phyloP scores from a whole-genome alignment of 1,284 basidiomycete genomes.

The Ustilago tritici region DNA sequence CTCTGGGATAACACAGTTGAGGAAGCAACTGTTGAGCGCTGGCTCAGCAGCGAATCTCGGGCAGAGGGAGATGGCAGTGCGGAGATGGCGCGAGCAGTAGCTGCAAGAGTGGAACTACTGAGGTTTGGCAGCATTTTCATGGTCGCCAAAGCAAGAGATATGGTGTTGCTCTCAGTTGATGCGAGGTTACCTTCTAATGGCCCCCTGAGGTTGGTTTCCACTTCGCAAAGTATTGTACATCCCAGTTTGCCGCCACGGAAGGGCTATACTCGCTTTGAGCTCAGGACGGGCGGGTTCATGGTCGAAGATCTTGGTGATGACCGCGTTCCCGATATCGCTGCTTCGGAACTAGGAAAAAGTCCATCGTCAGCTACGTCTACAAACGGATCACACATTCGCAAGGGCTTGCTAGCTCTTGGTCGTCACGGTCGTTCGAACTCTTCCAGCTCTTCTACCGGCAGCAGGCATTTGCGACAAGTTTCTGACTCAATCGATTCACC shows the following conservation, averaged over 20 bases:
- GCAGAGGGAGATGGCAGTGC: background rate
- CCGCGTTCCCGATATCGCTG: slow-evolving; percentile 25
- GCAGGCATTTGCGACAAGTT: slow-evolving; percentile 17
- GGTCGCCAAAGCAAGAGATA: slow-evolving; percentile 62
- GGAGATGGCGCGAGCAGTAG: slow-evolving; percentile 26
- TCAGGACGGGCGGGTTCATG: slow-evolving; percentile 61
- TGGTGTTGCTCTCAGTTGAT: slow-evolving; percentile 59
- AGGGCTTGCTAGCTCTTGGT: slow-evolving; percentile 34
- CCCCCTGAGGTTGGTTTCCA: slow-evolving; percentile 53
- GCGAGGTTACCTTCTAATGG: slow-evolving; percentile 46
- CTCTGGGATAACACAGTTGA: slow-evolving; percentile 61
- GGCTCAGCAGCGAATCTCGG: slow-evolving; percentile 34
- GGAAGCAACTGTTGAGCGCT: slow-evolving; percentile 42
- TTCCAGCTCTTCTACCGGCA: slow-evolving; percentile 21
- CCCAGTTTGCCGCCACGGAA: slow-evolving; percentile 52
- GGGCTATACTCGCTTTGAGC: slow-evolving; percentile 57
- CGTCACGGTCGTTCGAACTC: slow-evolving; percentile 33
- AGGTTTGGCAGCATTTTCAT: slow-evolving; percentile 64
- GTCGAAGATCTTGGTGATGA: slow-evolving; percentile 60
- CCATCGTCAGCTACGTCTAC: slow-evolving; percentile 17
- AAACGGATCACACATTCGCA: slow-evolving; percentile 36
- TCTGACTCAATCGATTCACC: slow-evolving; percentile 11
- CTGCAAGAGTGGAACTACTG: slow-evolving; percentile 51
- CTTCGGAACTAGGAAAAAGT: slow-evolving; percentile 25
- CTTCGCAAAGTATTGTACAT: slow-evolving; percentile 49